Evolutionary conservation across 768 basidiomycete species (phyloP).

Genomic region (Lepiota brunneoincarnata): DNA sequence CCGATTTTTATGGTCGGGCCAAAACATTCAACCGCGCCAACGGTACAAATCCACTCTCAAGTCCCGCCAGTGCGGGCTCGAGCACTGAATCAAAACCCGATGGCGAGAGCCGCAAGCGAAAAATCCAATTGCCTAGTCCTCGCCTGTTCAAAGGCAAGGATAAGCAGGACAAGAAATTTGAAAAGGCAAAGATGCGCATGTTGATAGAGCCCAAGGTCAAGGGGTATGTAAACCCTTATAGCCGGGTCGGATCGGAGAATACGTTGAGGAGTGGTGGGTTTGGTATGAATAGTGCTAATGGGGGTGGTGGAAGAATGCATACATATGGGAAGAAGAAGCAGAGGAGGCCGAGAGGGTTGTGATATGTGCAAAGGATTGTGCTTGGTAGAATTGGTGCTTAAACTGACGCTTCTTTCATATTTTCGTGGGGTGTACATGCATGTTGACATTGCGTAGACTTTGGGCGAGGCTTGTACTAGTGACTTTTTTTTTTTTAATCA

Average conservation of each 20-base stretch:
- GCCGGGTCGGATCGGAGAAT: slow-evolving; percentile 6
- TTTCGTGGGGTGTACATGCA: too few relatives aligned
- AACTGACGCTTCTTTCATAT: too few relatives aligned
- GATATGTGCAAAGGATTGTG: too few relatives aligned
- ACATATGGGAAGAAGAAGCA: slow-evolving; percentile 12
- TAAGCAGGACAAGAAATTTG: slow-evolving; percentile 1
- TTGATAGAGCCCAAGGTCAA: neutral
- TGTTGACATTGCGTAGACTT: too few relatives aligned
- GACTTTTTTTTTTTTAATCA: too few relatives aligned
- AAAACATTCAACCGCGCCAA: too few relatives aligned
- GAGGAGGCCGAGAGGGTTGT: slow-evolving; percentile 9
- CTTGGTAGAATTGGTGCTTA: too few relatives aligned
- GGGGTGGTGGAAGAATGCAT: slow-evolving; percentile 8
- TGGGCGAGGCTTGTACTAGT: too few relatives aligned
- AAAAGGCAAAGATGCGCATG: neutral
- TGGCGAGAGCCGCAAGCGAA: neutral
- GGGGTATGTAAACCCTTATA: slow-evolving; percentile 6
- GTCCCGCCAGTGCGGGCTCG: neutral
- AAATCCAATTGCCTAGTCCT: neutral
- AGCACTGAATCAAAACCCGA: neutral
- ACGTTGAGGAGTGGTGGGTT: neutral
- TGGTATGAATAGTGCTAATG: neutral
- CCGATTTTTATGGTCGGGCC: slow-evolving; percentile 12
- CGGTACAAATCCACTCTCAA: too few relatives aligned
- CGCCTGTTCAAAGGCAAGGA: neutral